Conservation (phyloP, 768 basidiomycete genomes). For the Pulveroboletus sp. region DNA sequence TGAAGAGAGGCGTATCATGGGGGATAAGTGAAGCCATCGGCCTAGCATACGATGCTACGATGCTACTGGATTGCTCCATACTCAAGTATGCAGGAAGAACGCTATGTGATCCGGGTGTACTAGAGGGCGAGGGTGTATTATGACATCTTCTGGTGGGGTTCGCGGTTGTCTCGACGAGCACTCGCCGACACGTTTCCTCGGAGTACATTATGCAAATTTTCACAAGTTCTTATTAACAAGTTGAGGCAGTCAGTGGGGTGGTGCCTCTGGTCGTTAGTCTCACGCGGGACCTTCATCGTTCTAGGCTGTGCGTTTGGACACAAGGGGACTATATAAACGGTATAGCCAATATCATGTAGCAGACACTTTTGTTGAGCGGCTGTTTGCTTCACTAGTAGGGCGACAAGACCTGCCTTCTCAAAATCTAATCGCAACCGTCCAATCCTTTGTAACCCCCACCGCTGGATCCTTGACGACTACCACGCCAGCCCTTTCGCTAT, state of each 20-base stretch:
- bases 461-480: conserved; percentile 76
- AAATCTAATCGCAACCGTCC: conserved; percentile 46
- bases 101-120: background rate
- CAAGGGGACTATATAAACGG: background rate
- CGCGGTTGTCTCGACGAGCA: background rate
- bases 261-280: no score
- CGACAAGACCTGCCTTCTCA: conserved; percentile 1
- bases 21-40: background rate
- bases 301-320: background rate
- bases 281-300: background rate
- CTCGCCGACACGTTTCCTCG: background rate
- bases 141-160: no score
- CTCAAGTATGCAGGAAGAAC: background rate
- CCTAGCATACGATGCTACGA: background rate
- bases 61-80: background rate
- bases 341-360: background rate
- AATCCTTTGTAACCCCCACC: conserved; percentile 54
- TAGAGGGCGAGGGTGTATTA: background rate
- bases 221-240: background rate
- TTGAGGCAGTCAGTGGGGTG: no score
- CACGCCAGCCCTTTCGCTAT: conserved; percentile 53
- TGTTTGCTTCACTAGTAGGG: background rate
- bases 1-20: background rate
- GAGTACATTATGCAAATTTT: background rate
- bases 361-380: background rate